Conservation (phyloP, 2,329 filamentous ascomycete genomes). For the Purpureocillium lavendulum region DNA sequence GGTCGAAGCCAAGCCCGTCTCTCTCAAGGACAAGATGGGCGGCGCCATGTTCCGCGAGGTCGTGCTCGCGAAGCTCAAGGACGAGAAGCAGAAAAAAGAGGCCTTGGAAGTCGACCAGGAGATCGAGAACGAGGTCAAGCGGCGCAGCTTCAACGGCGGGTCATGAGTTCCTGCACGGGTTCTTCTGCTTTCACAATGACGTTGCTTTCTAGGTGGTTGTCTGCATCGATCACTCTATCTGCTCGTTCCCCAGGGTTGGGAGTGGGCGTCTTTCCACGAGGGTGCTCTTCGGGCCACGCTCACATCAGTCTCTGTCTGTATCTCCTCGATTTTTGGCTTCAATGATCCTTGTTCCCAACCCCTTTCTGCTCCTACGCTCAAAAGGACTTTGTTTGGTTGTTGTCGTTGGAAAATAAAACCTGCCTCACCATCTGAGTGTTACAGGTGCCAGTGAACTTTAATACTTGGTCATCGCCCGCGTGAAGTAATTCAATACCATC, state of each 20-base stretch:
- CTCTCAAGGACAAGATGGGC: conserved; percentile 32
- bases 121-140: conserved; percentile 40
- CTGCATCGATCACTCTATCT: not conserved
- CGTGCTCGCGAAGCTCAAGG: conserved; percentile 66
- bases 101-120: conserved; percentile 58
- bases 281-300: not conserved
- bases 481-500: no score
- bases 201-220: no score
- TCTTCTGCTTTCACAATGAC: no score
- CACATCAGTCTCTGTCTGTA: not conserved
- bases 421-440: no score
- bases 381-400: no score
- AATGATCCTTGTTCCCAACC: no score
- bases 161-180: not conserved
- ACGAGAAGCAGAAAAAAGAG: conserved; percentile 64
- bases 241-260: not conserved
- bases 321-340: no score
- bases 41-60: conserved; percentile 87
- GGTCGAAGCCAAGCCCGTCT: conserved; percentile 10
- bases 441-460: no score
- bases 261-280: not conserved
- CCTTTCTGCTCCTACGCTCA: no score
- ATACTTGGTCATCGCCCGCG: no score
- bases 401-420: no score
- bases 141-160: conserved; percentile 19